phyloP scores from a whole-genome alignment of 345 rosid genomes.

The Leavenworthia alabamica region DNA sequence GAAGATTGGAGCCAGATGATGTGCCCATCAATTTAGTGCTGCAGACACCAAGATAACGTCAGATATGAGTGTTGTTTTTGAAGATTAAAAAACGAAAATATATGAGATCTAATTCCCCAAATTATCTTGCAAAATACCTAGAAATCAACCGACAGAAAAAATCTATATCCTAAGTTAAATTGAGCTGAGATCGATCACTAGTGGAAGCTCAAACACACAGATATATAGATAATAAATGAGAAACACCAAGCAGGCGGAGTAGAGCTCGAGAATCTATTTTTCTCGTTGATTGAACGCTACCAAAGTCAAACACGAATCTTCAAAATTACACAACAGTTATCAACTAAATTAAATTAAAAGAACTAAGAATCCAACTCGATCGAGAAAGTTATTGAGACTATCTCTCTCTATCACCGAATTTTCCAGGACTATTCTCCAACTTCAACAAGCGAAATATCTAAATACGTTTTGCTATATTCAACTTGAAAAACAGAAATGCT shows the following conservation, averaged over 20 bases:
- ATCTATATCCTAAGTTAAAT: background rate
- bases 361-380: constrained; percentile 3
- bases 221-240: background rate
- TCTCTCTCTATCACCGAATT: background rate
- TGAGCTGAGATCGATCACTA: constrained; percentile 8
- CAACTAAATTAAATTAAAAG: background rate
- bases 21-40: constrained; percentile 59
- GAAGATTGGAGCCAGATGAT: constrained; percentile 82
- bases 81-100: background rate
- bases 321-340: background rate
- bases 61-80: background rate
- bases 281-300: constrained; percentile 12
- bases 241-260: background rate
- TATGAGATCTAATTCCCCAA: background rate
- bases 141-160: background rate
- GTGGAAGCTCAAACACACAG: background rate
- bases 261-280: constrained; percentile 16
- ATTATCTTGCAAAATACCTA: constrained; percentile 19
- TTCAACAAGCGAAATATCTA: background rate
- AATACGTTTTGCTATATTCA: background rate
- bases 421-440: constrained; percentile 1
- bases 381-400: background rate
- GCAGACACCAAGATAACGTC: background rate
- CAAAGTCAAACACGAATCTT: constrained; percentile 31
- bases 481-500: background rate